Conservation (phyloP, 176 grass and related monocot species). For the Aechmea fasciata region DNA sequence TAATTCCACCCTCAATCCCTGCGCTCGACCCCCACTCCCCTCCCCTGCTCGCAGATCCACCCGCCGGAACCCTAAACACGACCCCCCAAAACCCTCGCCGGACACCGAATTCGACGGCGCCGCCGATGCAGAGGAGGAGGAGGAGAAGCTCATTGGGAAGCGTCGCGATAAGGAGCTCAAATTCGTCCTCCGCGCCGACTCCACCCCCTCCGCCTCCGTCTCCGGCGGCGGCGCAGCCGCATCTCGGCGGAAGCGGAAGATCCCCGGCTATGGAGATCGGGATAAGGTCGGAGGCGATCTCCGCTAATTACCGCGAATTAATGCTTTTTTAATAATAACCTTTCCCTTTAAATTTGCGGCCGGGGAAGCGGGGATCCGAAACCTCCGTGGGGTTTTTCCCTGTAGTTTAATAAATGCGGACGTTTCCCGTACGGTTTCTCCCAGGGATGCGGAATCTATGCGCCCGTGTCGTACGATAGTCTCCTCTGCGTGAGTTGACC, state of each 20-base stretch:
- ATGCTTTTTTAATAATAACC: not conserved
- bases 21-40: conserved; percentile 5
- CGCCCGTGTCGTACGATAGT: too few relatives aligned
- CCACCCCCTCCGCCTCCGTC: not conserved
- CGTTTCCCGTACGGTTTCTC: not conserved
- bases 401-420: not conserved
- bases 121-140: not conserved
- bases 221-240: conserved; percentile 12
- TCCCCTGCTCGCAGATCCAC: conserved; percentile 6
- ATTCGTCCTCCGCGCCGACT: conserved; percentile 23
- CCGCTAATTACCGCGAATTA: conserved; percentile 23
- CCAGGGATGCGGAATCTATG: not conserved
- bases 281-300: conserved; percentile 3
- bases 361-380: conserved; percentile 37
- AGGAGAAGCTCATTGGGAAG: conserved; percentile 15
- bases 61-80: conserved; percentile 8
- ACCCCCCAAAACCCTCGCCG: not conserved
- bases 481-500: too few relatives aligned
- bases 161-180: conserved; percentile 16
- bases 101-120: too few relatives aligned
- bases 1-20: not conserved
- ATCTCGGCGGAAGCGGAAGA: not conserved
- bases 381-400: conserved; percentile 10
- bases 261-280: conserved; percentile 8
- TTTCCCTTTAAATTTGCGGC: conserved; percentile 19